Evolutionary conservation across 139 green algal genomes (phyloP).

Genomic region (Asterochloris sp.): DNA sequence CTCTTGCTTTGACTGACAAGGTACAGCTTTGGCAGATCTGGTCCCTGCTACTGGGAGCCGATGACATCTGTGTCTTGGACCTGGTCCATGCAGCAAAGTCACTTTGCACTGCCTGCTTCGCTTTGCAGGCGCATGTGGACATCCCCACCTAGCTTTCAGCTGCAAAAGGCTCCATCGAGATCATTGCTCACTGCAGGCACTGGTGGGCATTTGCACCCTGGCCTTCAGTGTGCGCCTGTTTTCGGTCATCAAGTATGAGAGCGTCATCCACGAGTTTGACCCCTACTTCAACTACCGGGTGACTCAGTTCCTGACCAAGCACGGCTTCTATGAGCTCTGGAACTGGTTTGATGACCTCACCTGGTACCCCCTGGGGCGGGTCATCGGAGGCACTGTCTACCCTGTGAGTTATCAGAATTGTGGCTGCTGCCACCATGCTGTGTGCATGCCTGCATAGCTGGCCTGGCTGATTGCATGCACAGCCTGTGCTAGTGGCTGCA

Average conservation of each 20-base stretch:
- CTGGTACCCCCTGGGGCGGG: conserved; percentile 88
- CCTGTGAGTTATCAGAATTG: conserved; percentile 52
- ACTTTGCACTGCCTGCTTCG: too few relatives aligned
- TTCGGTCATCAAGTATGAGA: conserved; percentile 91
- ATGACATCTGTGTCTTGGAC: too few relatives aligned
- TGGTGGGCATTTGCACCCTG: conserved; percentile 66
- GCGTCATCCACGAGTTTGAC: conserved; percentile 86
- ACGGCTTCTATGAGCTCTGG: conserved; percentile 85
- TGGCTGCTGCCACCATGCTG: not conserved
- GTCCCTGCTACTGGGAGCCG: too few relatives aligned
- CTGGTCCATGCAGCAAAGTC: too few relatives aligned
- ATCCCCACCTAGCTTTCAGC: too few relatives aligned
- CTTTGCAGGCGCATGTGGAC: too few relatives aligned
- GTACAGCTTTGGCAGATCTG: too few relatives aligned
- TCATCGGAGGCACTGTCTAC: conserved; percentile 88
- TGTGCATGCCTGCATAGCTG: not conserved
- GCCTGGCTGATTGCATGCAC: not conserved
- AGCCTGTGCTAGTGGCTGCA: not conserved
- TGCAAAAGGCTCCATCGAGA: too few relatives aligned
- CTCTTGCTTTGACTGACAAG: too few relatives aligned
- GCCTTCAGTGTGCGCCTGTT: conserved; percentile 80
- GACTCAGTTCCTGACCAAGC: conserved; percentile 75
- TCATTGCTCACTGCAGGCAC: not conserved
- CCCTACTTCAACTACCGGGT: conserved; percentile 90
- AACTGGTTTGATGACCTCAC: conserved; percentile 91